Base-by-base conservation (phyloP, 805 yeast genomes). In the Citeromyces nyonsensis region DNA sequence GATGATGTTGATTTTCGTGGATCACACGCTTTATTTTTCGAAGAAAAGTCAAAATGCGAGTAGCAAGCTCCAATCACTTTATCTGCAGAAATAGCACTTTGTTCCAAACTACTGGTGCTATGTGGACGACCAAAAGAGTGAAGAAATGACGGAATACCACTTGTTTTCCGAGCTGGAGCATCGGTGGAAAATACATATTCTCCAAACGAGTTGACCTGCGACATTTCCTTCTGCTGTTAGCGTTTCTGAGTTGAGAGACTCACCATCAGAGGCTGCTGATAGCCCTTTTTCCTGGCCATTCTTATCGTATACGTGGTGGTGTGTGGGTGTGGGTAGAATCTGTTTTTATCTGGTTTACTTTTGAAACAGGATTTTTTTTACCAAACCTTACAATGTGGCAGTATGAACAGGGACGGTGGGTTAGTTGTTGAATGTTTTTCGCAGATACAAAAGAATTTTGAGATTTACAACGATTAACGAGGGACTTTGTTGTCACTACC, bases 41-140 rank as follows among this genome's bases (percentile, higher is more conserved):
- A 18, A 4, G 32, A 11, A n/a, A 56, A 42, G 32, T 65, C 72
- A n/a, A 70, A 51, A 47, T 69, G 72, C 6, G 76, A 66, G 42
- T 63, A 63, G 2, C 72, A 61, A 0, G 77, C 73, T 8, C 78
- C 78, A 10, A 69, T 59, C 2, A 66, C 55, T 36, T 57, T 63
- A 13, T 36, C 39, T 12, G 39, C 34, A 10, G 28, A 34, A 10
- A 14, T 29, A 24, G 24, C 35, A 34, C 25, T 32, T 34, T 15
- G 30, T 22, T 10, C 29, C 24, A 11, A 28, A 31, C 5, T 15
- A 11, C 10, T 24, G 10, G 10, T 25, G 32, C 32, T 25, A 20
- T 26, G 22, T 7, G 22, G 22, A 18, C 22, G 22, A 18, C 49
- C 40, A 30, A 47, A 33, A 5, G 52, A 44, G 37, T 44, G 44